Percentiles rank a stretch among this genome's conserved stretches.
Conservation (phyloP, 1,139 yeast genomes). For the Meyerozyma smithsonii region DNA sequence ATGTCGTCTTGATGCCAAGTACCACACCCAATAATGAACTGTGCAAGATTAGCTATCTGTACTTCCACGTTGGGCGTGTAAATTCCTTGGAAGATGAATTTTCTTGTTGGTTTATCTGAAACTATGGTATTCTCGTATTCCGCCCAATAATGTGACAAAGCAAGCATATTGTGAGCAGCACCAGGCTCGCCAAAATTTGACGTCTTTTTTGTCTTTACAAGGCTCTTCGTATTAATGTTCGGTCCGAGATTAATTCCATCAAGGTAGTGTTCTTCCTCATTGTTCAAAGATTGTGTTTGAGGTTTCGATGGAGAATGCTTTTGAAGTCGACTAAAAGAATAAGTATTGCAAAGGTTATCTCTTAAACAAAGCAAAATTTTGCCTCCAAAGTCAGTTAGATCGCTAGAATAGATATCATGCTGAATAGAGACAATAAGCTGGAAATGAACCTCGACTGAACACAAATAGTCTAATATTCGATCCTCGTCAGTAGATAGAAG, state of each 20-base stretch:
- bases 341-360: background rate
- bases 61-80: background rate
- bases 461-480: conserved; percentile 22
- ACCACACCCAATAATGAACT: background rate
- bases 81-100: background rate
- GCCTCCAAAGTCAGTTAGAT: background rate
- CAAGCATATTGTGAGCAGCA: background rate
- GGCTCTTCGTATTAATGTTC: conserved; percentile 29
- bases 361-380: background rate
- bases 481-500: conserved; percentile 31
- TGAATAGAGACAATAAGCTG: background rate
- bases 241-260: conserved; percentile 40
- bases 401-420: background rate
- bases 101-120: background rate
- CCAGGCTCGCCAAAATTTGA: background rate
- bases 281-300: background rate
- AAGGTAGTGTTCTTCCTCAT: conserved; percentile 18
- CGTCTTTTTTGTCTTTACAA: conserved; percentile 14
- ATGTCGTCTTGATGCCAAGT: background rate
- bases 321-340: background rate
- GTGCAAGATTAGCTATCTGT: background rate
- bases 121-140: background rate
- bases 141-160: background rate
- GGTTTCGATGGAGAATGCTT: background rate
- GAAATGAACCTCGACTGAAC: conserved; percentile 30